Evolutionary conservation across 768 basidiomycete genomes (phyloP), one percentile per base, ranked within the genome.

Genomic region (Asterophora parasitica): DNA sequence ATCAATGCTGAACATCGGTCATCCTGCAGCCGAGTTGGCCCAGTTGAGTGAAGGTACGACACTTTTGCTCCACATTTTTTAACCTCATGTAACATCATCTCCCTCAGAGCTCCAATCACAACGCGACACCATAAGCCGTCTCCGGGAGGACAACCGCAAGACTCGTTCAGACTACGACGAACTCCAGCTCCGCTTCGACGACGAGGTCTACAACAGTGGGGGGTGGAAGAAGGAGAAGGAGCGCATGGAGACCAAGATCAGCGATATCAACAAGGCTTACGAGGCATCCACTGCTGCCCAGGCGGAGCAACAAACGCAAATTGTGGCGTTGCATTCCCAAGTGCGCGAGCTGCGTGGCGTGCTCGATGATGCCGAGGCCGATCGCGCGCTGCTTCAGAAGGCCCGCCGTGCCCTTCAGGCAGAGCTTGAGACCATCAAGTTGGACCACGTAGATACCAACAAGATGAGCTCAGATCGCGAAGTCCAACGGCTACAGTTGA

Each of bases 151-250:
- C 44, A 88, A 84, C 58, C 78, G 87, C 50, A 88, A 85, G 59
- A 72, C 82, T 40, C 81, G 85, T 11, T 84, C 85, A 0, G 83
- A 91, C 50, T 79, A 82, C 42, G 87, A 89, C 47, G 79, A 85
- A 31, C 73, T 92, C 4, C 85, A 88, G 55, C 65, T 86, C 28
- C 77, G 79, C 32, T 83, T 81, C 54, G 85, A 90, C 50, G 85
- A 88, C 51, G 88, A 90, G 58, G 74, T 85, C 20, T 86, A 84
- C 63, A 85, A 78, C 48, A 83, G 85, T 39, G 77, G 82, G 11
- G 79, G 84, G 4, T 92, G 89, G 91, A 85, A 85, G 69, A 86
- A 88, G 60, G 90, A 93, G 69, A 89, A 83, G 63, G 89, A 92
- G 49, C 83, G 88, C 9, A 70, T 92, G 68, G 88, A 92, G 51